Evolutionary conservation across 306 rosid species (phyloP).

Genomic region (Albizia julibrissin): DNA sequence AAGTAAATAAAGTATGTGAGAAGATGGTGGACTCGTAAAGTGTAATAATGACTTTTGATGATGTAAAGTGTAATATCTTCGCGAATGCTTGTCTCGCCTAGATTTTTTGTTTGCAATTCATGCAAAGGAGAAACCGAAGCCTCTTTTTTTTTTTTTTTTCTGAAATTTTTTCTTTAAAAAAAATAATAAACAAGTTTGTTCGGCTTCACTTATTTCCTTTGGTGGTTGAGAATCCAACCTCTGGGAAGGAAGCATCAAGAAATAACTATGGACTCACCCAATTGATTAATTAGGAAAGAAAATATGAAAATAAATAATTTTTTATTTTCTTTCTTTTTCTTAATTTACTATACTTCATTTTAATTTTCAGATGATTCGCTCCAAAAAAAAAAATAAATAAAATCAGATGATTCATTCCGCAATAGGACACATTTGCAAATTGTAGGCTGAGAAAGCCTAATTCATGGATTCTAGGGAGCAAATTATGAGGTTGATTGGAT

Average conservation of each 20-base stretch:
- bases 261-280: not conserved
- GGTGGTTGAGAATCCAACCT: not conserved
- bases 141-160: too few relatives aligned
- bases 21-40: too few relatives aligned
- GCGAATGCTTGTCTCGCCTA: not conserved
- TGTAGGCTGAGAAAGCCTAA: not conserved
- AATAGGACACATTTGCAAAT: not conserved
- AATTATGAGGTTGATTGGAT: too few relatives aligned
- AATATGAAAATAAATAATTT: not conserved
- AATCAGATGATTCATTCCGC: too few relatives aligned
- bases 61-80: too few relatives aligned
- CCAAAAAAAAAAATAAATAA: too few relatives aligned
- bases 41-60: too few relatives aligned
- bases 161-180: not conserved
- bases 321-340: not conserved
- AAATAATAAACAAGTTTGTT: too few relatives aligned
- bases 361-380: too few relatives aligned
- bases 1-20: too few relatives aligned
- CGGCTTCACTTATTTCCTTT: not conserved
- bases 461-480: not conserved
- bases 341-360: not conserved
- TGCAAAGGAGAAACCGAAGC: not conserved
- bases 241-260: not conserved
- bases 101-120: not conserved
- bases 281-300: not conserved